These are phyloP conservation scores for Vigna reflexopilosa DNA, from an alignment of 306 rosid genomes.

Conservation along the genomic window DNA sequence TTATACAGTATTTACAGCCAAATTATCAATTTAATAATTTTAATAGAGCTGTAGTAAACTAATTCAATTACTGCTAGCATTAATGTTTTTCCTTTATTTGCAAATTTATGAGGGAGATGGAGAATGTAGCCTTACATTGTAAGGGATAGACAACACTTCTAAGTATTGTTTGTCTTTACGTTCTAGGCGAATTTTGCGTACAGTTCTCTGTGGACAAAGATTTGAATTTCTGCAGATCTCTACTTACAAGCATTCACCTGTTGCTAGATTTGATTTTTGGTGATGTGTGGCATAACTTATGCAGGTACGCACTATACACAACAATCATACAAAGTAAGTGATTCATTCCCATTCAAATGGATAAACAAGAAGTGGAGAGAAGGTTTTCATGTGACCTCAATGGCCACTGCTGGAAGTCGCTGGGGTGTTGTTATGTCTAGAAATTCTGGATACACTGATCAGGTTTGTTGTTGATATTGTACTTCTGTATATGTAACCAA, in stretches of 20 bases:
- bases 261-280: background rate
- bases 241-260: background rate
- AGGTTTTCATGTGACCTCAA: constrained; percentile 97
- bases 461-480: constrained; percentile 59
- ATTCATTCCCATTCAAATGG: constrained; percentile 98
- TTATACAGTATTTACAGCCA: no score
- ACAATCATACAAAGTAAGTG: constrained; percentile 98
- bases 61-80: no score
- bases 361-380: constrained; percentile 98
- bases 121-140: no score
- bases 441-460: constrained; percentile 93
- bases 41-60: no score
- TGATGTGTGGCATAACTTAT: constrained; percentile 27
- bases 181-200: background rate
- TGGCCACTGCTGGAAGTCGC: constrained; percentile 97
- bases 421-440: constrained; percentile 99
- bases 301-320: constrained; percentile 94
- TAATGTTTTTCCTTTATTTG: no score
- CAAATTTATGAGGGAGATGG: no score
- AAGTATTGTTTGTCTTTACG: no score
- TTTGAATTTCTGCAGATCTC: constrained; percentile 19
- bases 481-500: background rate
- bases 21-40: no score
- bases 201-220: background rate
- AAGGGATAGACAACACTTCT: no score